Base-by-base conservation (phyloP, 2,329 filamentous ascomycete genomes). In the Harringtonia aguacate region DNA sequence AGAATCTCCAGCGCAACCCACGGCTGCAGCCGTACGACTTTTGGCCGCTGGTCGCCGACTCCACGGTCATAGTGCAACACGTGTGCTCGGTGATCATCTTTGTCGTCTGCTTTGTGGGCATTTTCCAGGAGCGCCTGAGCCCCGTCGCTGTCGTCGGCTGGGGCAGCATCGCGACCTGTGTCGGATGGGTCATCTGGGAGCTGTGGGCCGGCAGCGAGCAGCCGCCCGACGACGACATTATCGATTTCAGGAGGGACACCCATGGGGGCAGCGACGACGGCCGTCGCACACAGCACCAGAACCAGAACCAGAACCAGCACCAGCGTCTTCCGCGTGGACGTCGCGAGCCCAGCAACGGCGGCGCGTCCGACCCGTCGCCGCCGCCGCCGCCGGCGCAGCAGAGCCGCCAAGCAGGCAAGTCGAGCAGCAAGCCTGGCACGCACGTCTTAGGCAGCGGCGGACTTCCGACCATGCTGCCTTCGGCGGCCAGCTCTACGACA, bases 1-100 rank as follows among this genome's bases (percentile, higher is more conserved):
- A 95, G 58, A 88, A 94, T 55, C 77, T 98, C 17, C 90, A 98
- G 62, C 79, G 89, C 39, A 98, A 98, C 61, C 90, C 90, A 5
- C 81, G 89, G 34, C 75, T 97, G 42, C 84, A 92, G 52, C 90
- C 90, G 0, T 98, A 98, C 62, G 89, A 97, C 58, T 98, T 98
- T 64, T 98, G 92, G 90, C 87, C 89, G 9, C 73, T 98, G 29
- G 88, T 97, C 41, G 86, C 87, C 46, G 90, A 97, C 61, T 90
- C 86, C 14, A 95, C 90, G 4, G 87, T 97, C 47, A 95, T 98
- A 53, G 85, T 97, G 17, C 92, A 98, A 62, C 92, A 98, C 61
- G 84, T 97, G 39, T 94, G 87, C 61, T 94, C 87, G 8, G 89
- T 97, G 48, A 84, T 85, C 43, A 90, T 98, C 45, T 98, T 97